These are phyloP conservation scores for Carex scoparia DNA, from an alignment of 176 grass and related monocot species.

Conservation along the genomic window DNA sequence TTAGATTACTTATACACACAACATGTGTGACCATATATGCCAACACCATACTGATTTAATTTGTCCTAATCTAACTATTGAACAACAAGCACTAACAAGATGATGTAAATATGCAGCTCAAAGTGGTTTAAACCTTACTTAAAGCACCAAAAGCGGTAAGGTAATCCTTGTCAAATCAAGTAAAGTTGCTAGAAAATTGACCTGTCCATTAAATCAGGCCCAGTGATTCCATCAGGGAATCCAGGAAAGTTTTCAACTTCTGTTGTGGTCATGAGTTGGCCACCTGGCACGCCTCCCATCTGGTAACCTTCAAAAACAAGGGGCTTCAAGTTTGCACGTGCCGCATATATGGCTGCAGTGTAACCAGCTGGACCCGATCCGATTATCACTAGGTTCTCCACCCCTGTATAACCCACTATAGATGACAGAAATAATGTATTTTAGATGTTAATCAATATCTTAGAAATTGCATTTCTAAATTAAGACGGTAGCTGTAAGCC, in stretches of 20 bases:
- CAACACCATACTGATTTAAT: no score
- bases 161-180: not conserved
- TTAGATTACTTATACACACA: no score
- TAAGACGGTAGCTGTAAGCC: no score
- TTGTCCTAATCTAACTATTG: not conserved
- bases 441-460: constrained; percentile 1
- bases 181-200: constrained; percentile 5
- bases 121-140: not conserved
- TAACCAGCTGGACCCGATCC: constrained; percentile 94
- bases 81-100: not conserved
- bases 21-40: no score
- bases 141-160: not conserved
- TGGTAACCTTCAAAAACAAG: constrained; percentile 94
- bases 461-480: not conserved
- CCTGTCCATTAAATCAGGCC: constrained; percentile 99
- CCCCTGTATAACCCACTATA: constrained; percentile 43
- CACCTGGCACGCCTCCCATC: constrained; percentile 82
- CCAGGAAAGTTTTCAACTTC: constrained; percentile 98
- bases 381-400: constrained; percentile 96
- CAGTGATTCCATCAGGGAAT: constrained; percentile 86
- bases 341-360: constrained; percentile 88
- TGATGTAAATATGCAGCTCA: not conserved
- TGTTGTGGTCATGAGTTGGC: constrained; percentile 96
- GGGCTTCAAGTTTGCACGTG: constrained; percentile 89
- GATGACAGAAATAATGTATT: not conserved